Evolutionary conservation across 2,329 filamentous ascomycete genomes (phyloP).

Genomic region (Hymenoscyphus repandus): DNA sequence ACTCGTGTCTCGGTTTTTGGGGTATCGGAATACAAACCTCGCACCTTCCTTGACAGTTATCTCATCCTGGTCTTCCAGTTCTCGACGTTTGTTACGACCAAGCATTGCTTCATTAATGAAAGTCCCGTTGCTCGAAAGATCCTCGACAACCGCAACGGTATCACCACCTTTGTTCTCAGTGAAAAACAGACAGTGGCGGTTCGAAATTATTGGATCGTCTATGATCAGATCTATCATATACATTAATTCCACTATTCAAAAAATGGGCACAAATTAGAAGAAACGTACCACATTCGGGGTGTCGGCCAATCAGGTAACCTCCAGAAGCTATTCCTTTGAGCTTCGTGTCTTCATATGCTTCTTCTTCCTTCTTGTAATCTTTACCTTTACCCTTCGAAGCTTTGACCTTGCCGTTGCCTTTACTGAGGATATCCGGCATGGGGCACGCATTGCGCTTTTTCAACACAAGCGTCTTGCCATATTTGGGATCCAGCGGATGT

Average conservation of each 20-base stretch:
- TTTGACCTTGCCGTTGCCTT: slow-evolving; percentile 33
- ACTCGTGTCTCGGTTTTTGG: slow-evolving; percentile 66
- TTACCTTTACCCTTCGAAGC: slow-evolving; percentile 39
- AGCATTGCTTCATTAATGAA: slow-evolving; percentile 91
- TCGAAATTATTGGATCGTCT: slow-evolving; percentile 76
- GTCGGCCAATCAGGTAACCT: slow-evolving; percentile 87
- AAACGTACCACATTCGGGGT: slow-evolving; percentile 83
- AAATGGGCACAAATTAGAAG: background rate
- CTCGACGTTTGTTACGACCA: slow-evolving; percentile 84
- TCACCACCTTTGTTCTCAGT: slow-evolving; percentile 52
- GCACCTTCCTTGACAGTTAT: slow-evolving; percentile 81
- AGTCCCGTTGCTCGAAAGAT: slow-evolving; percentile 92
- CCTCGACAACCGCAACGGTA: slow-evolving; percentile 74
- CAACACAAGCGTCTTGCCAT: slow-evolving; percentile 67
- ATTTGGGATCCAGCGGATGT: slow-evolving; percentile 69
- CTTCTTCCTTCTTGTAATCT: slow-evolving; percentile 47
- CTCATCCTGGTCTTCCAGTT: slow-evolving; percentile 85
- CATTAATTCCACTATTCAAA: slow-evolving; percentile 2
- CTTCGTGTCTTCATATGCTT: slow-evolving; percentile 59
- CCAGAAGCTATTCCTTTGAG: slow-evolving; percentile 59
- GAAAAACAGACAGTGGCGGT: slow-evolving; percentile 72
- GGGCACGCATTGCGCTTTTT: slow-evolving; percentile 69
- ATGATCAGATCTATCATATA: slow-evolving; percentile 60
- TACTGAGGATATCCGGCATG: slow-evolving; percentile 41
- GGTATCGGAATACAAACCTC: slow-evolving; percentile 88